Percentiles rank a stretch among this genome's conserved stretches.
These are phyloP conservation scores for Coniochaeta hoffmannii DNA, from an alignment of 2,329 filamentous ascomycete species.

Conservation along the genomic window DNA sequence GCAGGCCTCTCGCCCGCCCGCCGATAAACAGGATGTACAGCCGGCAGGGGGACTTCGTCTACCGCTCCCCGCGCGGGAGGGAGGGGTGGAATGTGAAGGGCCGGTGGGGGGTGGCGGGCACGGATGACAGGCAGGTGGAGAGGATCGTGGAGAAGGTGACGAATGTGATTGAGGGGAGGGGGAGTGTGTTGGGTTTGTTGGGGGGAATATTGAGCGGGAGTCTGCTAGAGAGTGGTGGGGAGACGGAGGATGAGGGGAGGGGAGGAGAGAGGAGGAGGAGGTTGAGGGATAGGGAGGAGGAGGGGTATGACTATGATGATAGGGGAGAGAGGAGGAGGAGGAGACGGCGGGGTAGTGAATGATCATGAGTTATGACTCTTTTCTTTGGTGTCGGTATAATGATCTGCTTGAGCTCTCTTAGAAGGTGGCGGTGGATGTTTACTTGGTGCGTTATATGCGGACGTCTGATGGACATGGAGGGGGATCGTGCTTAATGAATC, in stretches of 20 bases:
- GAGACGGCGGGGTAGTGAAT: background rate
- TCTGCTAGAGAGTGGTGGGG: conserved; percentile 9
- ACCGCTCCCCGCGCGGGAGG: conserved; percentile 18
- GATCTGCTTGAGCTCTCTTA: background rate
- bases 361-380: background rate
- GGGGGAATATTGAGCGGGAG: conserved; percentile 18
- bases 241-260: background rate
- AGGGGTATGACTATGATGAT: background rate
- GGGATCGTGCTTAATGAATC: too few relatives aligned
- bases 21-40: conserved; percentile 20
- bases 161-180: conserved; percentile 20
- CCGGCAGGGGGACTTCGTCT: conserved; percentile 35
- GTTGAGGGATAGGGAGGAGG: conserved; percentile 4
- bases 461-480: too few relatives aligned
- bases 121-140: conserved; percentile 33
- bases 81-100: conserved; percentile 31
- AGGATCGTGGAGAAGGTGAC: conserved; percentile 23
- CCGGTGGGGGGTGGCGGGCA: conserved; percentile 37
- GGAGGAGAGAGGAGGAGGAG: conserved; percentile 6
- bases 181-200: conserved; percentile 20
- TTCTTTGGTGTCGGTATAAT: background rate
- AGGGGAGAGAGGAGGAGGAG: background rate
- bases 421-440: too few relatives aligned
- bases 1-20: conserved; percentile 28
- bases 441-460: too few relatives aligned